phyloP scores from a whole-genome alignment of 257 asterid genomes.

The Anisodus tanguticus region DNA sequence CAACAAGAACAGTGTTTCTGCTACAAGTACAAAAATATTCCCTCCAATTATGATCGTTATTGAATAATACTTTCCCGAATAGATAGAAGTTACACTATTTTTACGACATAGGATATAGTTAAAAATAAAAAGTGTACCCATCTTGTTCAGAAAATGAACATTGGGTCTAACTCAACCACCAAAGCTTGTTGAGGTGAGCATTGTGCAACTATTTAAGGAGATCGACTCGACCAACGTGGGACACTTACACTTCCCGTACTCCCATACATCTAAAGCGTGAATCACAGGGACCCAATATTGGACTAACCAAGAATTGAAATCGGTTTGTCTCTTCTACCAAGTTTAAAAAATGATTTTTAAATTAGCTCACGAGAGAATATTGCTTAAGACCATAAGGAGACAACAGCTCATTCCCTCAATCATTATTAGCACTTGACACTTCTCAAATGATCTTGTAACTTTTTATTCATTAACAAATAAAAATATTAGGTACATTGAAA shows the following conservation, averaged over 20 bases:
- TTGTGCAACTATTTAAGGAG: background rate
- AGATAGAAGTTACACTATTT: background rate
- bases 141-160: background rate
- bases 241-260: background rate
- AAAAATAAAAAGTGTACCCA: background rate
- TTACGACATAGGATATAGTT: background rate
- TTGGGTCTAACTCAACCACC: background rate
- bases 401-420: background rate
- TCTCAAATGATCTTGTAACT: background rate
- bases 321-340: background rate
- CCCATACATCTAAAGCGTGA: background rate
- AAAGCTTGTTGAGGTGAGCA: background rate
- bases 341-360: background rate
- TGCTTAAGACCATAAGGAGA: background rate
- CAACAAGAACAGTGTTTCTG: background rate
- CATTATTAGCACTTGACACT: background rate
- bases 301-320: slow-evolving; percentile 8
- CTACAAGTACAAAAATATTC: slow-evolving; percentile 1
- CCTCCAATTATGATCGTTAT: background rate
- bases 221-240: background rate
- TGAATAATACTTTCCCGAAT: background rate
- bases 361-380: background rate
- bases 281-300: background rate
- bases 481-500: background rate
- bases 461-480: background rate